Base-by-base conservation (phyloP, 106 monocot species). In the Iris macrosiphon region DNA sequence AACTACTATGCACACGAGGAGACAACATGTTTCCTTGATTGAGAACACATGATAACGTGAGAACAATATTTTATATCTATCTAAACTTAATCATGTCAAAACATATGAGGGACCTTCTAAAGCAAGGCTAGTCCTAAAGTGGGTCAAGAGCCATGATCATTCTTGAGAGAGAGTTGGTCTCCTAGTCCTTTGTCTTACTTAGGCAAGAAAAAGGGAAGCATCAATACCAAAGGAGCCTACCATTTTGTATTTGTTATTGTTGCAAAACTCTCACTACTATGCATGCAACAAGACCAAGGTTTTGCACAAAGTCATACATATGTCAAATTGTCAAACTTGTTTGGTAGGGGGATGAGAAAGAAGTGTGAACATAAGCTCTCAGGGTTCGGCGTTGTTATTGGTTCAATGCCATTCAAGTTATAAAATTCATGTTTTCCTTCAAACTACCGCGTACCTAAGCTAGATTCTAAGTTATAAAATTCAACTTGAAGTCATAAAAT, bases 11-110 rank as follows among this genome's bases (percentile, higher is more conserved):
- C 48, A 35, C 48, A 47, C 19, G 32, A 35, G 28, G 4, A 34
- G 62, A 62, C 62, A 62, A 62, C 23, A 37, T 62, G 62, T 49
- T 21, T 34, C 62, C 62, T 49, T 49, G 34, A 62, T 62, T 62
- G 49, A 31, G 29, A 49, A 34, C 62, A 49, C 48, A 62, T 34
- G 33, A 34, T 34, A 44, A 23, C 23, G 33, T 49, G 12, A 21
- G 20, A 45, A 19, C 29, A 30, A n/a, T 60, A 29, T 43, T 28
- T 45, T 60, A 28, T 17, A 45, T 31, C 12, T 2, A 1, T 9
- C 11, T n/a, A n/a, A n/a, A n/a, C 29, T 20, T 43, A 3, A 6
- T 27, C 23, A 24, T 16, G 12, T 58, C n/a, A 22, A 27, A 35
- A 22, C 2, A 40, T 19, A 2, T 11, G 14, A 38, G 1, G 6